Conservation (phyloP, 495 filamentous ascomycete species). For the Hyaloscypha finlandica region DNA sequence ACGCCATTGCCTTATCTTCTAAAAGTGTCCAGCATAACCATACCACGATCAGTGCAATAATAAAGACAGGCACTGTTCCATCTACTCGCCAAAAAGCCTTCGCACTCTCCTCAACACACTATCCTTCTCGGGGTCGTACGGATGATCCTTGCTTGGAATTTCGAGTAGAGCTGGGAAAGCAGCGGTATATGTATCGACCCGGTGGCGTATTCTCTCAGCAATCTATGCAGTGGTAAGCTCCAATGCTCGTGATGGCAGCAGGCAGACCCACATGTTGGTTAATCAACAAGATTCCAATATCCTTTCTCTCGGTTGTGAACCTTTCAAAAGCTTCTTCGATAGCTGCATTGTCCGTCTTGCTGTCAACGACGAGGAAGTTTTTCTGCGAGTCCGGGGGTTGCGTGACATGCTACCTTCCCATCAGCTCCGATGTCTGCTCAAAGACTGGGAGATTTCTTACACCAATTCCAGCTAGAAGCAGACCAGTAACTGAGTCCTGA, state of each 20-base stretch:
- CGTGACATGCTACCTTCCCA: slow-evolving; percentile 66
- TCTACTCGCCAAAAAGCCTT: slow-evolving; percentile 87
- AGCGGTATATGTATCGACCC: slow-evolving; percentile 70
- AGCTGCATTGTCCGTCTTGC: slow-evolving; percentile 81
- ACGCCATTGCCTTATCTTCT: neutral
- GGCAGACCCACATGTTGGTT: slow-evolving; percentile 85
- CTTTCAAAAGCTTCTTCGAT: slow-evolving; percentile 91
- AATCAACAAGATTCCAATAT: slow-evolving; percentile 94
- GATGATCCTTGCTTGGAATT: slow-evolving; percentile 98
- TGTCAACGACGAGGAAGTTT: slow-evolving; percentile 96
- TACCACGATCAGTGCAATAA: neutral
- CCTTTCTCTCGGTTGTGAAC: slow-evolving; percentile 86
- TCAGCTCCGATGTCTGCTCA: slow-evolving; percentile 14
- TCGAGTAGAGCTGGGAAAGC: slow-evolving; percentile 82
- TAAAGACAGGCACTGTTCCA: neutral
- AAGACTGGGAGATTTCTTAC: slow-evolving; percentile 54
- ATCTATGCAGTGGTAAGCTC: slow-evolving; percentile 52
- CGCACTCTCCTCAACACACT: slow-evolving; percentile 91
- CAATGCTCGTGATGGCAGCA: neutral
- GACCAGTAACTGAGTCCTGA: slow-evolving; percentile 89
- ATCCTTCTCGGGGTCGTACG: slow-evolving; percentile 99
- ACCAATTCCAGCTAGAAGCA: slow-evolving; percentile 92
- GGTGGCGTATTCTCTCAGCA: slow-evolving; percentile 88
- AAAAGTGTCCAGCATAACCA: neutral
- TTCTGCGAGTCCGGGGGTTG: slow-evolving; percentile 81